Base-by-base conservation (phyloP, 495 filamentous ascomycete species). In the Cetradonia linearis region DNA sequence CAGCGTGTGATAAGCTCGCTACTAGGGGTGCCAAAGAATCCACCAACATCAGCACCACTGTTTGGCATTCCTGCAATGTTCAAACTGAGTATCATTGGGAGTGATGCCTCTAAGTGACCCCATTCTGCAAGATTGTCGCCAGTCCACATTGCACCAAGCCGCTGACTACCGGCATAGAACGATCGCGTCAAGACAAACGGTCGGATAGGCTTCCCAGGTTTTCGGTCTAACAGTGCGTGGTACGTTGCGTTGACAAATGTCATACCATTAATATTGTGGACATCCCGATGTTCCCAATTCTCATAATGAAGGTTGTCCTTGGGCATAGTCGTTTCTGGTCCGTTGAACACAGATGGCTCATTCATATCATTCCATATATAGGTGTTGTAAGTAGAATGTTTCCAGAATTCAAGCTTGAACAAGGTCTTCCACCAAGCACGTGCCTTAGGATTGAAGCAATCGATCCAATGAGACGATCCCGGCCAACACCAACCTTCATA, bases 311-410 rank as follows among this genome's bases (percentile, higher is more conserved):
- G 70, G 70, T 96, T 96, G 73, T 98, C 93, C 72, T 95, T 96
- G 34, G 92, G 92, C 89, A 95, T 95, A 30, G 92, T 91, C 10
- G 88, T 93, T 70, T 98, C 92, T 0, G 92, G 92, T 0, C 93
- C 93, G 69, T 96, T 95, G 77, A 98, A 98, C 3, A 98, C 93
- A 0, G 93, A 96, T 0, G 92, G 92, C 74, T 98, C 92, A 66
- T 96, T 98, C 92, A 98, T 98, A 70, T 98, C 92, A 70, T 98
- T 98, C 92, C 92, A 98, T 68, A 95, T 86, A 74, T 88, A 95
- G 5, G 86, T 82, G 69, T 95, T 96, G 42, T 83, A 73, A 65
- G 84, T 78, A 4, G 89, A 84, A 52, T 87, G 88, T 70, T 60
- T 60, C 11, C 30, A 60, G 14, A 40, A 54, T 11, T 60, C 47